Evolutionary conservation across 2,329 filamentous ascomycete species (phyloP).

Genomic region (Apiospora malaysiana): DNA sequence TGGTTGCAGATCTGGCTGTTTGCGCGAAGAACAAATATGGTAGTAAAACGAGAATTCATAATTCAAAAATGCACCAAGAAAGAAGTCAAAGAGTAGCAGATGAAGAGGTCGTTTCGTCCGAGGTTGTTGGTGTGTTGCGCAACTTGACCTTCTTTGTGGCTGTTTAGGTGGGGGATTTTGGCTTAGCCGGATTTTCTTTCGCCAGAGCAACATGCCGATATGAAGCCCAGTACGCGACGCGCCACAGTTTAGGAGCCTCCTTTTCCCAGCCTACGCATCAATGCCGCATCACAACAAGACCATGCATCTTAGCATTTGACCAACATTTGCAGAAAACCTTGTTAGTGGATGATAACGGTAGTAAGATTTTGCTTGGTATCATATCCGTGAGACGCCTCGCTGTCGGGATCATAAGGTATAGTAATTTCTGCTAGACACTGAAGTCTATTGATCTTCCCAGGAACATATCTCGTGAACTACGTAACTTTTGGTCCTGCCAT

Average conservation of each 20-base stretch:
- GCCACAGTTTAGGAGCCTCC: background rate
- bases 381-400: too few species aligned
- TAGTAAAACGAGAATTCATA: background rate
- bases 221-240: background rate
- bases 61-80: background rate
- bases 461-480: conserved; percentile 10
- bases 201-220: background rate
- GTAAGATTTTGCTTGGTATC: too few species aligned
- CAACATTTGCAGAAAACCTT: background rate
- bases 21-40: background rate
- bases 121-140: background rate
- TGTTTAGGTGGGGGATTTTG: background rate
- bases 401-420: background rate
- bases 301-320: background rate
- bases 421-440: background rate
- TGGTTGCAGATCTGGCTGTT: background rate
- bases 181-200: background rate
- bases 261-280: background rate
- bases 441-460: background rate
- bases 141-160: background rate
- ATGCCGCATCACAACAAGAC: background rate
- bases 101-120: background rate
- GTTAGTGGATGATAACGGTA: too few species aligned
- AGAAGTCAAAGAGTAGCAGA: background rate
- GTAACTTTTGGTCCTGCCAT: conserved; percentile 18